Base-by-base conservation (phyloP, 2,329 filamentous ascomycete genomes). In the Tolypocladium endophyticum region DNA sequence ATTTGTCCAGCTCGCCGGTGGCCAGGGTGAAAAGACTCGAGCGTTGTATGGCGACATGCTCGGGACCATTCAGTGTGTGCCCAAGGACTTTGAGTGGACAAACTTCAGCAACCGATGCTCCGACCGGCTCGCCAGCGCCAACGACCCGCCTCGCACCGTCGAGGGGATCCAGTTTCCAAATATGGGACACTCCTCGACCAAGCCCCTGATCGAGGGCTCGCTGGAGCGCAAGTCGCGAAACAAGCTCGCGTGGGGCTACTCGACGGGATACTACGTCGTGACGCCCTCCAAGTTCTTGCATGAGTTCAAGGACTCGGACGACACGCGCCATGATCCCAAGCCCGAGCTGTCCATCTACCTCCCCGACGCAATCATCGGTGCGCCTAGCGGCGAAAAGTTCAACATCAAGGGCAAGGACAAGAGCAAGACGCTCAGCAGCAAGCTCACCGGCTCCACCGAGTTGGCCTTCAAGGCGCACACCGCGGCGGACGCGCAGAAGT, bases 391-490 rank as follows among this genome's bases (percentile, higher is more conserved):
- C 58, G 83, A 87, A 61, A 97, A 96, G 75, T 97, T 99, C 81
- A 90, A 86, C 69, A 81, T 99, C 73, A 96, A 96, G 79, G 94
- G 94, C 73, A 97, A 97, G 75, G 92, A 99, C 71, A 85, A 87
- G 60, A 88, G 87, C 68, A 89, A 89, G 71, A 89, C 88, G 64
- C 76, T 97, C 64, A 87, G 87, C 68, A 88, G 87, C 77, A 93
- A 91, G 70, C 83, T 97, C 65, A 84, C 88, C 55, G 90, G 92
- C 64, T 84, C 77, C 33, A 86, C 90, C 47, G 93, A 97, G 74
- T 80, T 95, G 43, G 77, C 82, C 36, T 97, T 97, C 84, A 95
- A 95, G 77, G 92, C 92, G 0, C 88, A 92, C 73, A 91, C 89
- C 1, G 73, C 90, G 2, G 79, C 82, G 35, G 91, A 96, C 64